A percentile compares a stretch with the other conserved stretches of the same genome.
phyloP scores from a whole-genome alignment of 1,139 yeast species.

The Meyerozyma smithsonii region DNA sequence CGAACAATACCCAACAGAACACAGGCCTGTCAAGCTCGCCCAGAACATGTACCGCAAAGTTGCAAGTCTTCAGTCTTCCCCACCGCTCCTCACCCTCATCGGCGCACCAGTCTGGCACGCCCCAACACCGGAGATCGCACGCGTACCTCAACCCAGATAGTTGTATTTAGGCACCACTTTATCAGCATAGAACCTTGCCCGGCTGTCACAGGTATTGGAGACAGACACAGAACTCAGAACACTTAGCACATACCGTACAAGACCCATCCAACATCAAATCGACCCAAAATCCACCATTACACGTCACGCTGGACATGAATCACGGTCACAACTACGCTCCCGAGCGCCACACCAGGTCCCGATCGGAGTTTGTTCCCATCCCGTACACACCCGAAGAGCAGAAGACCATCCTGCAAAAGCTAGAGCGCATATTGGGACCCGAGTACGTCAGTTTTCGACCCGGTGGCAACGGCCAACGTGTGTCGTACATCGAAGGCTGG shows the following conservation, averaged over 20 bases:
- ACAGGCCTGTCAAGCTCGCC: too few species aligned
- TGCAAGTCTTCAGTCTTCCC: too few species aligned
- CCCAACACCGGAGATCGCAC: neutral
- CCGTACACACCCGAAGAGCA: constrained; percentile 40
- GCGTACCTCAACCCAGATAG: too few species aligned
- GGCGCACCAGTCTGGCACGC: too few species aligned
- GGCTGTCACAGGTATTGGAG: too few species aligned
- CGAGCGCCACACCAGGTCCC: neutral
- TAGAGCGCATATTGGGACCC: constrained; percentile 76
- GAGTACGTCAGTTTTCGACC: constrained; percentile 82
- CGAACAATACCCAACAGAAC: too few species aligned
- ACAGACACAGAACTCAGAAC: too few species aligned
- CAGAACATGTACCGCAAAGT: too few species aligned
- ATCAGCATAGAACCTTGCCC: neutral
- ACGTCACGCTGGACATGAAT: neutral
- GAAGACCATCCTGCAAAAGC: constrained; percentile 32
- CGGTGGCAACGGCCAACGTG: constrained; percentile 67
- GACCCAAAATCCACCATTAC: neutral
- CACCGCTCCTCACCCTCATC: too few species aligned
- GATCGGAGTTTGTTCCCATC: constrained; percentile 17
- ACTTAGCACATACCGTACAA: too few species aligned
- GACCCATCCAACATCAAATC: neutral
- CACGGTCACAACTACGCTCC: neutral
- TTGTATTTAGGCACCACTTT: too few species aligned
- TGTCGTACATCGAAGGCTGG: constrained; percentile 79